Conservation (phyloP, 164 flowering plant species). For the Cinnamomum micranthum region DNA sequence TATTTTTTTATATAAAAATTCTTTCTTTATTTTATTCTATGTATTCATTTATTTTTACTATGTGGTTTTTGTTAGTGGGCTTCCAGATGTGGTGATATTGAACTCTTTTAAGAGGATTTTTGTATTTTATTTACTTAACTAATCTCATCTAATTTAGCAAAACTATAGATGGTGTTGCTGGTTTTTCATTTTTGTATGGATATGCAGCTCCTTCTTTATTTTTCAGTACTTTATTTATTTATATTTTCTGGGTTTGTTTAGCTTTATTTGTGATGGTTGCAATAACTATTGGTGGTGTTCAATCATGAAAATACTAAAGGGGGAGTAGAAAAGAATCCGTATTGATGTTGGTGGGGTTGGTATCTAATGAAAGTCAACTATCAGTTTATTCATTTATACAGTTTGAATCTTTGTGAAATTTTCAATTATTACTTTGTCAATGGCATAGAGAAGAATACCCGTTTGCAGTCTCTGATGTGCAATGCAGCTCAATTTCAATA, state of each 20-base stretch:
- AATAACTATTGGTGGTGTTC: not conserved
- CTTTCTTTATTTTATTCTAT: not conserved
- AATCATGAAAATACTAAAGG: too few species aligned
- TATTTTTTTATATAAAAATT: not conserved
- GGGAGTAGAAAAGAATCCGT: too few species aligned
- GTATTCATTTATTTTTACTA: not conserved
- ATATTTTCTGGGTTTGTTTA: not conserved
- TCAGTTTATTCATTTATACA: not conserved
- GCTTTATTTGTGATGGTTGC: not conserved
- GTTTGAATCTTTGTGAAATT: not conserved
- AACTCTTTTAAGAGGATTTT: not conserved
- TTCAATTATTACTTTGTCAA: not conserved
- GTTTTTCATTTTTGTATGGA: not conserved
- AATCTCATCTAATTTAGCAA: not conserved
- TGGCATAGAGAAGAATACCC: not conserved
- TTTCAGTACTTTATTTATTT: too few species aligned
- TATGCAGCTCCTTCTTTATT: too few species aligned
- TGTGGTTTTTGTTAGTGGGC: not conserved
- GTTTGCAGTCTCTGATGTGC: not conserved
- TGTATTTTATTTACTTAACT: not conserved
- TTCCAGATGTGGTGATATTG: not conserved
- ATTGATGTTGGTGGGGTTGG: conserved; percentile 3
- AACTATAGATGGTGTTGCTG: not conserved
- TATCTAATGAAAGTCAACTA: not conserved
- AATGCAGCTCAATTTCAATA: not conserved